A percentile compares a stretch with the other conserved stretches of the same genome.
These are phyloP conservation scores for Cryptococcus sp. DNA, from an alignment of 1,284 basidiomycete genomes.

Conservation along the genomic window DNA sequence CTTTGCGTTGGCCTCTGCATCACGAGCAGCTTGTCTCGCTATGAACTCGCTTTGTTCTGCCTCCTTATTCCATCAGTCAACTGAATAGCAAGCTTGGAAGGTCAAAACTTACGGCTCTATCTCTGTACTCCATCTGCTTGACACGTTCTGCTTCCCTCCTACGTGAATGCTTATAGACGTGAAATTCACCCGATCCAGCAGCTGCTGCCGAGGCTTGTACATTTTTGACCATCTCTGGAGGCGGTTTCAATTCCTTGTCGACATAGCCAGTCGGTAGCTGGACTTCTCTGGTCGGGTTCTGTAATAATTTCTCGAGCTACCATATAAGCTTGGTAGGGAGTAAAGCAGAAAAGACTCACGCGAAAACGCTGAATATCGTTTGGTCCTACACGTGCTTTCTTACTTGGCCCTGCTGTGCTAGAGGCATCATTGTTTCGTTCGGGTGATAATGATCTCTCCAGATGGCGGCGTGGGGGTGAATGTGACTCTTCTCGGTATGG, in stretches of 20 bases:
- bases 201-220: slow-evolving; percentile 88
- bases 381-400: background rate
- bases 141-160: slow-evolving; percentile 92
- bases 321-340: background rate
- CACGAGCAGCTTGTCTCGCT: slow-evolving; percentile 59
- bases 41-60: slow-evolving; percentile 62
- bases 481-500: background rate
- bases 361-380: background rate
- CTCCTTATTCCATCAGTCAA: slow-evolving; percentile 53
- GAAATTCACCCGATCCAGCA: slow-evolving; percentile 88
- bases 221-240: slow-evolving; percentile 98
- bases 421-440: background rate
- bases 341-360: background rate
- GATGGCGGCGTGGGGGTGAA: background rate
- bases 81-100: background rate
- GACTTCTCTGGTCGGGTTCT: slow-evolving; percentile 75
- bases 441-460: background rate
- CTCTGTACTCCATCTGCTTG: slow-evolving; percentile 80
- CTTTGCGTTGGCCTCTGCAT: slow-evolving; percentile 69
- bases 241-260: slow-evolving; percentile 63
- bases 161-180: slow-evolving; percentile 95
- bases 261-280: slow-evolving; percentile 62
- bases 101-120: slow-evolving; percentile 60
- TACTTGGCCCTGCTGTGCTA: background rate
- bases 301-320: slow-evolving; percentile 78